A percentile compares a stretch with the other conserved stretches of the same genome.
phyloP scores from a whole-genome alignment of 2,329 filamentous ascomycete species.

The Diplodia corticola region DNA sequence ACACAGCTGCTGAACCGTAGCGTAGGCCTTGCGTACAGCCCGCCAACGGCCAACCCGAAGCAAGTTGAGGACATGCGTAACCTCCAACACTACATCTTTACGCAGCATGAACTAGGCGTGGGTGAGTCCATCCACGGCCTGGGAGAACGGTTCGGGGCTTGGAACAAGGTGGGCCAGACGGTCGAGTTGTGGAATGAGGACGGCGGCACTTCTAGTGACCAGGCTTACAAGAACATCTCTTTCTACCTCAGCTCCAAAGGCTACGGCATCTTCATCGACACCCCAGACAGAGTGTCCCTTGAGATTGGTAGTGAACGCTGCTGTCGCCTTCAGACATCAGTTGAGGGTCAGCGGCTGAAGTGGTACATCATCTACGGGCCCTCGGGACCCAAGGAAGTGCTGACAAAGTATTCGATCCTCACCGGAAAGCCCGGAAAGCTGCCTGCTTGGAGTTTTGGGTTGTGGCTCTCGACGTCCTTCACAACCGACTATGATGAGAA shows the following conservation, averaged over 20 bases:
- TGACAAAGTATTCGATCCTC: conserved; percentile 65
- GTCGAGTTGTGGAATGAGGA: conserved; percentile 65
- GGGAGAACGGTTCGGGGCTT: conserved; percentile 74
- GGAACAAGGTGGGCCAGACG: conserved; percentile 73
- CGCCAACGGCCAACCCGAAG: conserved; percentile 54
- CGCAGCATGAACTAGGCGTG: conserved; percentile 49
- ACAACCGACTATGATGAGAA: conserved; percentile 71
- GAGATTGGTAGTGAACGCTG: conserved; percentile 75
- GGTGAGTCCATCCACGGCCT: conserved; percentile 71
- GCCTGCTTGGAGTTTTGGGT: conserved; percentile 72
- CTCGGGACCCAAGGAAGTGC: conserved; percentile 66
- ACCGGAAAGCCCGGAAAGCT: conserved; percentile 66
- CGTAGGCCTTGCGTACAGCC: conserved; percentile 59
- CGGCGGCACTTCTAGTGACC: conserved; percentile 66
- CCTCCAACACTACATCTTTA: conserved; percentile 47
- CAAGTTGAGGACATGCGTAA: conserved; percentile 53
- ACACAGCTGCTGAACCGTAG: conserved; percentile 59
- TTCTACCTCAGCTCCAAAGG: conserved; percentile 72
- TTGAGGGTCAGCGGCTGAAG: conserved; percentile 69
- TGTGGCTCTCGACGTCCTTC: conserved; percentile 77
- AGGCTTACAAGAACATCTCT: conserved; percentile 71
- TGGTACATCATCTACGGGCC: conserved; percentile 73
- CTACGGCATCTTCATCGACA: conserved; percentile 76
- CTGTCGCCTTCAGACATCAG: conserved; percentile 67
- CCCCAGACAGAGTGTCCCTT: conserved; percentile 67